A percentile compares a stretch with the other conserved stretches of the same genome.
Evolutionary conservation across 2,329 filamentous ascomycete genomes (phyloP).

Genomic region (Talaromyces albobiverticillius): DNA sequence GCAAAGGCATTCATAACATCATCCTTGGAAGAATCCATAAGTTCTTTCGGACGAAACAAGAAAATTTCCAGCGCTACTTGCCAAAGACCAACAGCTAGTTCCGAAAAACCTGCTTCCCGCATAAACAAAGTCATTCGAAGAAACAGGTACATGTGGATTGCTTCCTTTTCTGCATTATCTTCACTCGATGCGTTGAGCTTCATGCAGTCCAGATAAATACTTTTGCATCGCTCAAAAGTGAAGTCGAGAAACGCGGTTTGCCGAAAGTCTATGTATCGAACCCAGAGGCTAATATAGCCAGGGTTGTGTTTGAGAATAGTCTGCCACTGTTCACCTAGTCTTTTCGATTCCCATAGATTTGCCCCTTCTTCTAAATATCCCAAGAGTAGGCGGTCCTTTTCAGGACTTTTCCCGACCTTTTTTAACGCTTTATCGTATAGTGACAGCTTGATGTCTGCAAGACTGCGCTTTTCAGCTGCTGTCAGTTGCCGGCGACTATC

Average conservation of each 20-base stretch:
- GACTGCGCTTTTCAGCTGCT: conserved; percentile 62
- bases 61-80: conserved; percentile 75
- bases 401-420: conserved; percentile 47
- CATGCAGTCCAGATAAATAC: conserved; percentile 59
- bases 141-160: conserved; percentile 65
- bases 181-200: conserved; percentile 30
- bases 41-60: conserved; percentile 54
- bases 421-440: conserved; percentile 75
- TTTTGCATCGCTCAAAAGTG: conserved; percentile 63
- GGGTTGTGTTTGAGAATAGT: conserved; percentile 57
- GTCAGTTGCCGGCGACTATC: conserved; percentile 43
- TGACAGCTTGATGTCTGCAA: conserved; percentile 75
- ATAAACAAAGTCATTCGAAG: conserved; percentile 72
- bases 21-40: conserved; percentile 17
- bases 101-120: conserved; percentile 72
- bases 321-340: conserved; percentile 64
- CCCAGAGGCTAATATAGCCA: conserved; percentile 66
- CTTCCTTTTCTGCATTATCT: conserved; percentile 21
- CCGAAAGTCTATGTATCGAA: conserved; percentile 65
- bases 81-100: conserved; percentile 76
- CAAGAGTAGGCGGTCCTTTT: conserved; percentile 61
- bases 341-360: conserved; percentile 68
- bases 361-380: conserved; percentile 70
- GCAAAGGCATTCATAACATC: conserved; percentile 49
- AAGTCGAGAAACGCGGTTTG: conserved; percentile 68